Conservation (phyloP, 179 eudicot species). For the Pouteria campechiana region DNA sequence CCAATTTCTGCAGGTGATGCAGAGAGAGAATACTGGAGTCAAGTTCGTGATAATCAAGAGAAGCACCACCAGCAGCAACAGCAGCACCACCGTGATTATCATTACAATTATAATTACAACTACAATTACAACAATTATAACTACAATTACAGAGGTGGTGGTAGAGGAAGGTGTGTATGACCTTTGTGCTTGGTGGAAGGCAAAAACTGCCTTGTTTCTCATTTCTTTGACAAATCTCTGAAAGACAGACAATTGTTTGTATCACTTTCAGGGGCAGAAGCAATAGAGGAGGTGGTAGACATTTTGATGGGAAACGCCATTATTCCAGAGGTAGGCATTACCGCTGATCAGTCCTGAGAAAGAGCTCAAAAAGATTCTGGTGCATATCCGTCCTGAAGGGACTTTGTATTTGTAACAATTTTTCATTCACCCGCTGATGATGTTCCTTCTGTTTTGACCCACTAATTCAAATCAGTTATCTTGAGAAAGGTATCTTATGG, state of each 20-base stretch:
- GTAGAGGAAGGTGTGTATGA: slow-evolving; percentile 60
- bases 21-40: slow-evolving; percentile 87
- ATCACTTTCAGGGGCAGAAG: slow-evolving; percentile 62
- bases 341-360: no score
- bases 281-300: slow-evolving; percentile 36
- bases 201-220: neutral
- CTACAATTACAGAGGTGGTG: no score
- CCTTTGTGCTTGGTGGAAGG: neutral
- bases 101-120: no score
- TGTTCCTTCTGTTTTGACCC: no score
- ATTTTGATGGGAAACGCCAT: slow-evolving; percentile 42
- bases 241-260: neutral
- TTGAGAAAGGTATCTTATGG: no score
- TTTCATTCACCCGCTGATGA: no score
- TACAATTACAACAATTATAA: no score
- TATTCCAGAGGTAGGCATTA: slow-evolving; percentile 55
- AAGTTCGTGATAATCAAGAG: slow-evolving; percentile 40
- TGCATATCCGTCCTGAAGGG: no score
- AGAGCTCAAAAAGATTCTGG: no score
- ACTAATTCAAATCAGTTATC: no score
- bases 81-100: no score
- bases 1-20: slow-evolving; percentile 94
- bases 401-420: no score
- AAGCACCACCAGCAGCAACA: slow-evolving; percentile 30
- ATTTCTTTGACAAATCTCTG: neutral